Conservation (phyloP, 768 basidiomycete species). For the Gloeostereum incarnatum region DNA sequence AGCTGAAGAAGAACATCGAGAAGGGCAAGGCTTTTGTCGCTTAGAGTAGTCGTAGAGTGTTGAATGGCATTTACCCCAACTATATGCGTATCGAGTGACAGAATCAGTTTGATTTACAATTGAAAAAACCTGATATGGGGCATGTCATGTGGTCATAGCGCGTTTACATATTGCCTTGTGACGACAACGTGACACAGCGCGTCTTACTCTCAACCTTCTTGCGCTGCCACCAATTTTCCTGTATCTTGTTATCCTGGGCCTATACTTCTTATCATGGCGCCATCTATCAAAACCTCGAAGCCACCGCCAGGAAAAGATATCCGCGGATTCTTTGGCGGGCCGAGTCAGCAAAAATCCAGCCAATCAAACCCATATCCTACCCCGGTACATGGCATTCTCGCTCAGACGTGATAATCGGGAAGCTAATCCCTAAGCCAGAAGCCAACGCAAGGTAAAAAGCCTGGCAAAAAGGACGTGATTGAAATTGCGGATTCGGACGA, state of each 20-base stretch:
- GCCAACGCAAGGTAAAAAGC: background rate
- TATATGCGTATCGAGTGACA: too few relatives aligned
- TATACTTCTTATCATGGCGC: too few relatives aligned
- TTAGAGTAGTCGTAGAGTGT: too few relatives aligned
- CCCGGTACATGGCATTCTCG: background rate
- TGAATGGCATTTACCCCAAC: too few relatives aligned
- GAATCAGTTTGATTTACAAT: too few relatives aligned
- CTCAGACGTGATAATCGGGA: background rate
- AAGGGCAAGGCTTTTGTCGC: conserved; percentile 82
- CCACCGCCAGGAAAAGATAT: conserved; percentile 5
- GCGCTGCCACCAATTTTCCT: too few relatives aligned
- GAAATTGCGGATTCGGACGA: conserved; percentile 13
- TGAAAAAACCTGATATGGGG: too few relatives aligned
- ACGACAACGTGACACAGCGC: too few relatives aligned
- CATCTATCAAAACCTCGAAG: background rate
- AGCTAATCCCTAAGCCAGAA: background rate
- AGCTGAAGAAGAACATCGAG: conserved; percentile 96
- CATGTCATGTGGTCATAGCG: too few relatives aligned
- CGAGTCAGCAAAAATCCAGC: conserved; percentile 1
- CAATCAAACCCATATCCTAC: background rate
- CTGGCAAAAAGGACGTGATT: conserved; percentile 14
- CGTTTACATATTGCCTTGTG: too few relatives aligned
- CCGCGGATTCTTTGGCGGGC: conserved; percentile 4
- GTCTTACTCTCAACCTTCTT: too few relatives aligned
- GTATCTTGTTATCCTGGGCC: too few relatives aligned